phyloP scores from a whole-genome alignment of 371 early-diverging fungal genomes.

The Apophysomyces variabilis region DNA sequence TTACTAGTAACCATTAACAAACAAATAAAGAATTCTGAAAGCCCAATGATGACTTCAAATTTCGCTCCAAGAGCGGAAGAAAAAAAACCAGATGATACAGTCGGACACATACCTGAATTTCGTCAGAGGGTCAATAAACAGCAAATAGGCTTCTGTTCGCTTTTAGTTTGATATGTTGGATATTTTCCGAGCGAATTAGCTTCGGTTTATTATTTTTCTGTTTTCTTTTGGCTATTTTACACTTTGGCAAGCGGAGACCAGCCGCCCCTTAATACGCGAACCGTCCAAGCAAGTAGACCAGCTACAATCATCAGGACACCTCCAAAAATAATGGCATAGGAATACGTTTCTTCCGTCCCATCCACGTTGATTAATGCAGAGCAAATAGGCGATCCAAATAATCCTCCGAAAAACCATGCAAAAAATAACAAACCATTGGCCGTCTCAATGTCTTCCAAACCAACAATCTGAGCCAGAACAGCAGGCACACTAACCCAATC shows the following conservation, averaged over 20 bases:
- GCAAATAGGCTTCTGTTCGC: too few relatives aligned
- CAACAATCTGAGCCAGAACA: slow-evolving; percentile 55
- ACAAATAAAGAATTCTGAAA: too few relatives aligned
- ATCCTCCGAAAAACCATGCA: slow-evolving; percentile 61
- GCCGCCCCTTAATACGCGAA: slow-evolving; percentile 39
- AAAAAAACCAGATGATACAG: too few relatives aligned
- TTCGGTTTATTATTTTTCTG: neutral
- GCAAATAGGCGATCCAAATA: slow-evolving; percentile 62
- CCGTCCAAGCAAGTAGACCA: slow-evolving; percentile 34
- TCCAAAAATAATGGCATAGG: slow-evolving; percentile 45
- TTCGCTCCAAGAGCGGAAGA: too few relatives aligned
- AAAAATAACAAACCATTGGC: slow-evolving; percentile 61
- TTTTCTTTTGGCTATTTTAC: slow-evolving; percentile 13
- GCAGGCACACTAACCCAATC: slow-evolving; percentile 38
- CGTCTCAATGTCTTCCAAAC: slow-evolving; percentile 54
- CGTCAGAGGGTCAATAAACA: too few relatives aligned
- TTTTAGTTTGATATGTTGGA: too few relatives aligned
- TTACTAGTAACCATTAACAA: too few relatives aligned
- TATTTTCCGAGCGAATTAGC: too few relatives aligned
- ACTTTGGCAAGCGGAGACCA: slow-evolving; percentile 35
- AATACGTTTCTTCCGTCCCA: slow-evolving; percentile 38
- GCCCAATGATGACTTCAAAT: too few relatives aligned
- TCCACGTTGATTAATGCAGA: slow-evolving; percentile 50
- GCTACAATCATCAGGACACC: slow-evolving; percentile 41
- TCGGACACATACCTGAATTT: too few relatives aligned